Base-by-base conservation (phyloP, 1,284 basidiomycete species). In the Calocybe gambosa region DNA sequence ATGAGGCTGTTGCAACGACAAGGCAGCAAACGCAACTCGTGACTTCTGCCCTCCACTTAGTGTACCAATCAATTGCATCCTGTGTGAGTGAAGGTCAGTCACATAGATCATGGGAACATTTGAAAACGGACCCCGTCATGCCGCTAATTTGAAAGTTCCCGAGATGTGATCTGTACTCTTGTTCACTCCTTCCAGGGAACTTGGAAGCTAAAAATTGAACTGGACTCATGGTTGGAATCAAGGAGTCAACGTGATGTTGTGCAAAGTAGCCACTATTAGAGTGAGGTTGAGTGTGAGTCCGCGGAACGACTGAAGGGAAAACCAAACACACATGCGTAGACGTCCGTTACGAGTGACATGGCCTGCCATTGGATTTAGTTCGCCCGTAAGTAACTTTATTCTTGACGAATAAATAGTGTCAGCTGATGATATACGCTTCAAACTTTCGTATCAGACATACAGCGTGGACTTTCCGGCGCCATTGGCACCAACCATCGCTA, bases 111-210 rank as follows among this genome's bases (percentile, higher is more conserved):
- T 29, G 28, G 28, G 13, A 29, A 2, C 28, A 29, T 29, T 29
- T 12, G 28, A 47, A 39, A 40, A 43, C 31, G 10, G 16, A 57
- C 77, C 93, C 93, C 1, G 93, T 97, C 78, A 95, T 87, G 46
- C 94, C 95, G 50, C 91, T 97, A 60, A 98, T 96, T 57, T 97
- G 95, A 71, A 99, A 99, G 49, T 93, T 92, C n/a, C 96, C 96
- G 12, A 99, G 75, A 70, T 98, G 95, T 31, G 71, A 69, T 52
- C 96, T 82, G 65, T 99, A 99, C 65, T 99, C 96, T 63, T 98
- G 95, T 65, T 98, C 96, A 4, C 82, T 91, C 68, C 88, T 89
- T 1, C 96, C 96, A 0, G 96, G 96, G 73, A 90, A 97, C 59
- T 82, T 89, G 34, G 83, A 81, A 15, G 91, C 89, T 23, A 99